phyloP scores from a whole-genome alignment of 2,329 filamentous ascomycete genomes.

The Colletotrichum sansevieriae region DNA sequence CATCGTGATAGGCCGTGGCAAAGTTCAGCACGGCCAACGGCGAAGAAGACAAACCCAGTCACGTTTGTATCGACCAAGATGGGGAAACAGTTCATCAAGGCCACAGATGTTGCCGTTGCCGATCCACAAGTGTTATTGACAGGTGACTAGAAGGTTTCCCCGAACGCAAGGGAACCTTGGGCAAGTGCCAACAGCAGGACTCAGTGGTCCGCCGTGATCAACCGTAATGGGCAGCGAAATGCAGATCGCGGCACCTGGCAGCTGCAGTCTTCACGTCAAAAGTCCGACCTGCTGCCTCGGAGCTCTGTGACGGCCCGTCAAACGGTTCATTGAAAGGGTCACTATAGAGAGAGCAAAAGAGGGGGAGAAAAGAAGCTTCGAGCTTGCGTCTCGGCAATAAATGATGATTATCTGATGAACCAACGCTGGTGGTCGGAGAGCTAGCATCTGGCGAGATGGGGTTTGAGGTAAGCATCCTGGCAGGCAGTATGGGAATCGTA shows the following conservation, averaged over 20 bases:
- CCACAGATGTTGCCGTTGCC: slow-evolving; percentile 5
- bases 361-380: not conserved
- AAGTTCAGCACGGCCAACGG: not conserved
- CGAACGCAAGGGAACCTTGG: slow-evolving; percentile 9
- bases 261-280: not conserved
- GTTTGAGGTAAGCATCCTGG: not conserved
- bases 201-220: slow-evolving; percentile 7
- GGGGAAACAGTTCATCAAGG: slow-evolving; percentile 1
- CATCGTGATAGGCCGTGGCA: too few species aligned
- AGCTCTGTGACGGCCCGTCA: not conserved
- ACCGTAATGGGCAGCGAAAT: not conserved
- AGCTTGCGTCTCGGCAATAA: not conserved
- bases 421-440: not conserved
- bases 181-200: not conserved
- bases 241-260: slow-evolving; percentile 20
- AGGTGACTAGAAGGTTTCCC: not conserved
- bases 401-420: slow-evolving; percentile 5
- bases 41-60: not conserved
- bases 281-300: not conserved
- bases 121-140: slow-evolving; percentile 26
- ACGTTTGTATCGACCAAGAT: not conserved
- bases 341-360: not conserved
- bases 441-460: not conserved
- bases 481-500: not conserved
- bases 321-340: not conserved